Conservation (phyloP, 106 monocot genomes). For the Xerophyta viscosa region DNA sequence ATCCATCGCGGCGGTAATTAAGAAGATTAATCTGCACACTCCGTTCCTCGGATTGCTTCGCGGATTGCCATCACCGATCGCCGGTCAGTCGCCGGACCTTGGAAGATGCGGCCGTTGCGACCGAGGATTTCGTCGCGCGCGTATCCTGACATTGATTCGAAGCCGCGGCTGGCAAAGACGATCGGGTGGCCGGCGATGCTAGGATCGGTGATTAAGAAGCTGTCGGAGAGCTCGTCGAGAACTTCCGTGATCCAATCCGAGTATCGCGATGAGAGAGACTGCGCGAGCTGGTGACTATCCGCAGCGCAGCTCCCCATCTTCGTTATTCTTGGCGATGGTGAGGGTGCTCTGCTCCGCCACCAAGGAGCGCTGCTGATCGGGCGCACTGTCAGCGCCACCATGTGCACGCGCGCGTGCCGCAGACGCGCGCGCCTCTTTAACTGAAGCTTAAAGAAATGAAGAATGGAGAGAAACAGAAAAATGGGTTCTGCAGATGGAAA, state of each 20-base stretch:
- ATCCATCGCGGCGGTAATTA: slow-evolving; percentile 81
- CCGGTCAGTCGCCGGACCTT: slow-evolving; percentile 70
- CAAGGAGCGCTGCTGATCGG: no score
- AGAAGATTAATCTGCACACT: slow-evolving; percentile 50
- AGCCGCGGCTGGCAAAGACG: slow-evolving; percentile 77
- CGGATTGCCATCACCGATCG: slow-evolving; percentile 58
- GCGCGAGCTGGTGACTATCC: slow-evolving; percentile 2
- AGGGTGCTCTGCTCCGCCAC: no score
- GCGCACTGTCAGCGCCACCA: neutral
- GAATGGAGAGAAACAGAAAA: no score
- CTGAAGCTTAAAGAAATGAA: neutral
- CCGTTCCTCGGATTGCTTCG: slow-evolving; percentile 69
- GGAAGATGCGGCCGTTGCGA: slow-evolving; percentile 71
- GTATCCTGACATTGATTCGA: slow-evolving; percentile 65
- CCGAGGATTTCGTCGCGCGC: slow-evolving; percentile 57
- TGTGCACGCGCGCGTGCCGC: neutral
- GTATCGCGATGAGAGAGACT: slow-evolving; percentile 63
- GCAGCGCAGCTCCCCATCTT: slow-evolving; percentile 12
- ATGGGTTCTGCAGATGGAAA: no score
- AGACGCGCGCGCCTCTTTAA: neutral
- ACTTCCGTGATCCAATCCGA: slow-evolving; percentile 59
- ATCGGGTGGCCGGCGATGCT: slow-evolving; percentile 69
- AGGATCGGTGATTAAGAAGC: slow-evolving; percentile 86
- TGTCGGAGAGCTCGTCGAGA: slow-evolving; percentile 50
- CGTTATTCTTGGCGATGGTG: neutral